Evolutionary conservation across 345 rosid genomes (phyloP).

Genomic region (Eucalyptus erythrocorys): DNA sequence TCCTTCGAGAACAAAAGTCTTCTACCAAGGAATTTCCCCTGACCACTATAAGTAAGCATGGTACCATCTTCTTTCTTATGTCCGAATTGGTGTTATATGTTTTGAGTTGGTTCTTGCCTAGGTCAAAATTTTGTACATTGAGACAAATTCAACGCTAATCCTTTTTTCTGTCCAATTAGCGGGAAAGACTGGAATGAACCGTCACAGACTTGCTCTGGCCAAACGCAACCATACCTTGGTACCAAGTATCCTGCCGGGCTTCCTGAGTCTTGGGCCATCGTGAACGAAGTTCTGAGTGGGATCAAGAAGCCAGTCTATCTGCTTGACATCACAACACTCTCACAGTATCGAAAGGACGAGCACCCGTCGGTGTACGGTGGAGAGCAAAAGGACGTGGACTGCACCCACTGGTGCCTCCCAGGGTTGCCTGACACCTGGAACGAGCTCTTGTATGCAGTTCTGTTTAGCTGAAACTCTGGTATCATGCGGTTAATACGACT

Average conservation of each 20-base stretch:
- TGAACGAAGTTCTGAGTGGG: slow-evolving; percentile 64
- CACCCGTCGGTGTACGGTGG: slow-evolving; percentile 56
- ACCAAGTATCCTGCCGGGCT: slow-evolving; percentile 56
- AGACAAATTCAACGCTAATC: neutral
- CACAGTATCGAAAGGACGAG: slow-evolving; percentile 53
- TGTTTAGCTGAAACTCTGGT: slow-evolving; percentile 12
- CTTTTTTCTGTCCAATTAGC: slow-evolving; percentile 3
- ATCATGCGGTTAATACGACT: neutral
- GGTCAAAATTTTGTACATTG: neutral
- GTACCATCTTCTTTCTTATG: neutral
- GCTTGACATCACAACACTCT: slow-evolving; percentile 39
- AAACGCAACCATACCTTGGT: slow-evolving; percentile 59
- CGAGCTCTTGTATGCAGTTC: slow-evolving; percentile 46
- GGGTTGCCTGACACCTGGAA: slow-evolving; percentile 98
- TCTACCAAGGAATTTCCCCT: slow-evolving; percentile 76
- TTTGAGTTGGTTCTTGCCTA: neutral
- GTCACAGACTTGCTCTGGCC: slow-evolving; percentile 36
- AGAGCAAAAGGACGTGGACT: slow-evolving; percentile 24
- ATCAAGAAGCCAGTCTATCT: slow-evolving; percentile 61
- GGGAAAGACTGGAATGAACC: slow-evolving; percentile 77
- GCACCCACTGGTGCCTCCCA: slow-evolving; percentile 97
- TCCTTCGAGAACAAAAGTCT: slow-evolving; percentile 63
- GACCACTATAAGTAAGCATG: slow-evolving; percentile 59
- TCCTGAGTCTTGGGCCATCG: slow-evolving; percentile 58
- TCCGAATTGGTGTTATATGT: neutral